Base-by-base conservation (phyloP, 192 early-diverging fungal species). In the Linnemannia elongata region DNA sequence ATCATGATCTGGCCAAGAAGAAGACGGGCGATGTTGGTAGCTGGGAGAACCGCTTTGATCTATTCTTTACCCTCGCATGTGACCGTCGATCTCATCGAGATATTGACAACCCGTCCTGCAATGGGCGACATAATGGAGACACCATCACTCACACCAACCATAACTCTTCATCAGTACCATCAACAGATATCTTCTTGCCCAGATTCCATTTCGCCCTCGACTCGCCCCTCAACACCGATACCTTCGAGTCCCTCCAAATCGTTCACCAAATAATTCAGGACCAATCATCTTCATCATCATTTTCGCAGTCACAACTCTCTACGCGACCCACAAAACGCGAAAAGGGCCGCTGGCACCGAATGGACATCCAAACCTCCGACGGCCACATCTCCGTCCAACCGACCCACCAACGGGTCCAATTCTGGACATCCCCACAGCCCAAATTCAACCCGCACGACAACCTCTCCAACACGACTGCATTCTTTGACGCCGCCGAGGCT, bases 121-220 rank as follows among this genome's bases (percentile, higher is more conserved):
- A 30, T 33, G 30, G 60, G 8, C 30, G 9, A 15, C 13, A 9
- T 12, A 66, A 57, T n/a, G 35, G 18, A 3, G 41, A 42, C n/a
- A 35, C 75, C 1, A 63, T 72, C 0, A 38, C 41, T 18, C 13
- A 36, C 0, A 22, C 54, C 7, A 27, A 38, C 33, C 35, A 66
- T 42, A 22, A 12, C 15, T 36, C 77, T 0, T 30, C 10, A 10
- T 13, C 39, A 7, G 41, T 27, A 17, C 74, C 79, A 6, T 81
- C 85, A 0, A 81, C 85, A 36, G 85, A 87, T 55, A 52, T 87
- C 33, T 87, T 87, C 72, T 33, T 87, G 68, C 85, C 85, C 7
- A 36, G 85, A 38, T 87, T 73, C 39, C 85, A 87, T 47, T 87
- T 87, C 60, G 69, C 85, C 3, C 55, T 87, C 6, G 79, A 80